A percentile compares a stretch with the other conserved stretches of the same genome.
These are phyloP conservation scores for Limnomonas spitsbergensis DNA, from an alignment of 139 green algal genomes.

Conservation along the genomic window DNA sequence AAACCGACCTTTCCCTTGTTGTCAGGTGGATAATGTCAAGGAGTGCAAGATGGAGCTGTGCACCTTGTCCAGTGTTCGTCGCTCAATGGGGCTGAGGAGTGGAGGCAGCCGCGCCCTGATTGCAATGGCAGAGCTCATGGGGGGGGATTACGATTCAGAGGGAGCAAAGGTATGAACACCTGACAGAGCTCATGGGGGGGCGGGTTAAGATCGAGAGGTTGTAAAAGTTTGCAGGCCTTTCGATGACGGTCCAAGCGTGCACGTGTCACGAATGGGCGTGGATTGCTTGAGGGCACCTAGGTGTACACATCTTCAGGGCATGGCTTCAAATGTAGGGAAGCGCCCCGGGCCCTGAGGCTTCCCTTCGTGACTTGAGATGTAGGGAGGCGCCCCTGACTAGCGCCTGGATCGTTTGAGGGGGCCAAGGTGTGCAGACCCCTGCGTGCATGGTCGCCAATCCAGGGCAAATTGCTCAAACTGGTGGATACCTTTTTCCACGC, in stretches of 20 bases:
- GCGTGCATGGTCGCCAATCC: too few species aligned
- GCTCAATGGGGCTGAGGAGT: background rate
- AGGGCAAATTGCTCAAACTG: too few species aligned
- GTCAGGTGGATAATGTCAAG: background rate
- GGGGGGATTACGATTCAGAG: conserved; percentile 42
- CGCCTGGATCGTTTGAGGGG: too few species aligned
- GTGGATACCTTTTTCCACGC: too few species aligned
- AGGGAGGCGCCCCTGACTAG: too few species aligned
- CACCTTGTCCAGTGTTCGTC: background rate
- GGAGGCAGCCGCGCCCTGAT: conserved; percentile 2
- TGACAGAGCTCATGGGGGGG: too few species aligned
- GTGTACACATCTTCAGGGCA: too few species aligned
- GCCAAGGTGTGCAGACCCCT: too few species aligned
- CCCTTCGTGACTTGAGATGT: too few species aligned
- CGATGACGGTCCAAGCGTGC: background rate
- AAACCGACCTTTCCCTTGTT: background rate
- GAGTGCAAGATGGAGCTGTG: background rate
- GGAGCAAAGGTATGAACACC: conserved; percentile 28
- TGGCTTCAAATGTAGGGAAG: too few species aligned
- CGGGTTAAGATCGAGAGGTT: background rate
- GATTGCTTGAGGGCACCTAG: too few species aligned
- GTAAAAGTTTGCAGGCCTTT: background rate
- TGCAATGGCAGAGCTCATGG: conserved; percentile 26
- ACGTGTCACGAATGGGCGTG: background rate
- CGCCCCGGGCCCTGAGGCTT: too few species aligned